phyloP scores from a whole-genome alignment of 352 stramenopile genomes.

The Hyaloperonospora arabidopsidis region DNA sequence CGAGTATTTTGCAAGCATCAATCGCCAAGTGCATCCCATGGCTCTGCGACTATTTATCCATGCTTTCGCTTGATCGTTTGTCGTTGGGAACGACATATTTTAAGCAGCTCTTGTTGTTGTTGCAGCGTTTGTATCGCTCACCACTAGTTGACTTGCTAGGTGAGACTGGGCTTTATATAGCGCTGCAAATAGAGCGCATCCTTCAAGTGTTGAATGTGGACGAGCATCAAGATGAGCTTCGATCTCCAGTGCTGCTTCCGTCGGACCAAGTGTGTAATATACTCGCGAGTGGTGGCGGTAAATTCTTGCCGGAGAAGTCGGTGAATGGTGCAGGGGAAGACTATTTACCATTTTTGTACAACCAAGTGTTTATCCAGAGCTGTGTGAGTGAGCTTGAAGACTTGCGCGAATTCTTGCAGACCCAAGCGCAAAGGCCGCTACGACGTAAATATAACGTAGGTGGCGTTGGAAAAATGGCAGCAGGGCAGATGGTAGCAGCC shows the following conservation, averaged over 20 bases:
- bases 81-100: conserved; percentile 45
- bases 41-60: conserved; percentile 56
- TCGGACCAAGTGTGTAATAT: conserved; percentile 10
- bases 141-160: conserved; percentile 31
- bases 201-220: conserved; percentile 40
- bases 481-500: conserved; percentile 12
- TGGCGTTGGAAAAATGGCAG: conserved; percentile 3
- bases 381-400: conserved; percentile 55
- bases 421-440: conserved; percentile 27
- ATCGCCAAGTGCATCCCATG: conserved; percentile 46
- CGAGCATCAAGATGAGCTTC: conserved; percentile 7
- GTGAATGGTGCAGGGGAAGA: conserved; percentile 23
- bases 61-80: conserved; percentile 48
- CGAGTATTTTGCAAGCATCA: conserved; percentile 31
- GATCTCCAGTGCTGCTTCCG: conserved; percentile 16
- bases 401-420: conserved; percentile 52
- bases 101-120: conserved; percentile 35
- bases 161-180: conserved; percentile 49
- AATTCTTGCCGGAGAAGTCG: conserved; percentile 7
- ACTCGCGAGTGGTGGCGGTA: conserved; percentile 7
- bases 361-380: conserved; percentile 54
- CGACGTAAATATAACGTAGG: conserved; percentile 15
- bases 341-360: conserved; percentile 53
- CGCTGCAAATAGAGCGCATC: conserved; percentile 54
- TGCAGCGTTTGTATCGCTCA: conserved; percentile 43